A percentile compares a stretch with the other conserved stretches of the same genome.
Evolutionary conservation across 768 basidiomycete genomes (phyloP).

Genomic region (Tulasnella sp.): DNA sequence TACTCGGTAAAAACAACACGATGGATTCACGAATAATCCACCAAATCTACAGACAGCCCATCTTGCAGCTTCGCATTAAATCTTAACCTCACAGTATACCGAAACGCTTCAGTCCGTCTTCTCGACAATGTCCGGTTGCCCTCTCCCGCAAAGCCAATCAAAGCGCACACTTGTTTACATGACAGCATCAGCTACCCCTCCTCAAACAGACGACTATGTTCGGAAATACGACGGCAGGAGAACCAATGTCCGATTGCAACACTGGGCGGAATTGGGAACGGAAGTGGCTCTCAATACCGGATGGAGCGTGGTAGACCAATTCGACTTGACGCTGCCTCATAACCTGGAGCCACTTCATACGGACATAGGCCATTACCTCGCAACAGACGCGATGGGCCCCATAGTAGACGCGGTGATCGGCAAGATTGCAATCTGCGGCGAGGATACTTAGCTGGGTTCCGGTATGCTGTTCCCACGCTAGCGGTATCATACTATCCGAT

Average conservation of each 20-base stretch:
- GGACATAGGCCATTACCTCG: conserved; percentile 1
- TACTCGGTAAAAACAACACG: too few relatives aligned
- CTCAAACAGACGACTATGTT: not conserved
- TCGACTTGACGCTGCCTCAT: not conserved
- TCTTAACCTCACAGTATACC: not conserved
- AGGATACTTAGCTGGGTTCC: not conserved
- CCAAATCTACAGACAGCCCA: not conserved
- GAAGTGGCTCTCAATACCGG: not conserved
- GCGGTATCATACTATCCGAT: too few relatives aligned
- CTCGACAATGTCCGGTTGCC: not conserved
- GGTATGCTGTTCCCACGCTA: not conserved
- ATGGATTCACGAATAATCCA: not conserved
- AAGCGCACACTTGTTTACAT: not conserved
- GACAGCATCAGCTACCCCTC: not conserved
- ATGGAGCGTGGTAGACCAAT: conserved; percentile 17
- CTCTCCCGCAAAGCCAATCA: not conserved
- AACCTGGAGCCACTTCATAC: not conserved
- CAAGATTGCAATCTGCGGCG: conserved; percentile 2
- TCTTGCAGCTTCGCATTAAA: not conserved
- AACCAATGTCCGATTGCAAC: conserved; percentile 18
- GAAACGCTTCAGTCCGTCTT: not conserved
- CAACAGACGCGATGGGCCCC: conserved; percentile 17
- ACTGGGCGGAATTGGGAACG: not conserved
- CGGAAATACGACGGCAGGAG: not conserved
- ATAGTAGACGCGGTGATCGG: conserved; percentile 16